These are phyloP conservation scores for Bipolaris gigantea DNA, from an alignment of 2,329 filamentous ascomycete species.

Conservation along the genomic window DNA sequence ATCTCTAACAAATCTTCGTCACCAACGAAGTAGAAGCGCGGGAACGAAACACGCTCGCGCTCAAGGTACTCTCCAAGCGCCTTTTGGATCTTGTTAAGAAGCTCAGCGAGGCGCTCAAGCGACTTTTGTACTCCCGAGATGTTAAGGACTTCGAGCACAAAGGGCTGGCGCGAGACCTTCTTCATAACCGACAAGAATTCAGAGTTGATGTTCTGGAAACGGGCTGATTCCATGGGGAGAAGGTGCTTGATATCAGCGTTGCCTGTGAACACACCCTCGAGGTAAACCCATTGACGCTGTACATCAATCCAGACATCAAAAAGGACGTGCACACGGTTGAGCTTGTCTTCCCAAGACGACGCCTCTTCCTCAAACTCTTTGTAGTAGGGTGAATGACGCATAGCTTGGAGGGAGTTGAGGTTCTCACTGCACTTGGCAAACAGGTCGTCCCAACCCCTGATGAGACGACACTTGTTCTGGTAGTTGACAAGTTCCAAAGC, in stretches of 20 bases:
- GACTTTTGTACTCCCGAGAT: conserved; percentile 97
- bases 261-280: conserved; percentile 97
- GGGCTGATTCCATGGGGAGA: conserved; percentile 90
- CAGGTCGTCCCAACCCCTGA: conserved; percentile 96
- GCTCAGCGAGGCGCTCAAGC: conserved; percentile 89
- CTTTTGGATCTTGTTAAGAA: conserved; percentile 99
- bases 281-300: conserved; percentile 99
- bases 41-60: conserved; percentile 95
- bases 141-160: conserved; percentile 91
- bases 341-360: conserved; percentile 93
- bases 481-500: conserved; percentile 93
- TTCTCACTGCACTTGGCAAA: conserved; percentile 99
- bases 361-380: conserved; percentile 99
- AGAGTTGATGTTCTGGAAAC: conserved; percentile 99
- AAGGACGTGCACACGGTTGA: conserved; percentile 94
- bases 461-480: conserved; percentile 96
- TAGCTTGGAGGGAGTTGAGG: conserved; percentile 93
- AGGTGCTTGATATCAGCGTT: conserved; percentile 99
- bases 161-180: conserved; percentile 95
- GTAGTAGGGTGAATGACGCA: conserved; percentile 99
- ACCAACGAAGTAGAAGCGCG: conserved; percentile 98
- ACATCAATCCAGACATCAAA: conserved; percentile 99
- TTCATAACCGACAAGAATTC: conserved; percentile 99
- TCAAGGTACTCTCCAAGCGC: conserved; percentile 98
- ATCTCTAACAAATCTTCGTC: conserved; percentile 98